Evolutionary conservation across 352 stramenopile genomes (phyloP).

Genomic region (Phytophthora aleatoria): DNA sequence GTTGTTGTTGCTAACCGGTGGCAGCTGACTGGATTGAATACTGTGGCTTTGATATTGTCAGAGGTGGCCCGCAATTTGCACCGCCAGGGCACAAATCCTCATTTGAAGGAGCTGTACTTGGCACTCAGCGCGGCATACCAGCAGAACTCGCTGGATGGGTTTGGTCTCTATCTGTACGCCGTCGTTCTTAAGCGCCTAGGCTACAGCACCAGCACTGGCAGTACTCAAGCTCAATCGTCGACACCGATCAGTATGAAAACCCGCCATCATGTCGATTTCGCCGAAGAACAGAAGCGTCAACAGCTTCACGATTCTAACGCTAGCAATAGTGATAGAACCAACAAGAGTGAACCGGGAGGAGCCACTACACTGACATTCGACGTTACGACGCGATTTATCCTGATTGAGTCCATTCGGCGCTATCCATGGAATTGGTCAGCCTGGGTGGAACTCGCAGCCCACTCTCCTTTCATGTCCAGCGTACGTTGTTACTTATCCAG

Average conservation of each 20-base stretch:
- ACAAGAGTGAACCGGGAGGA: slow-evolving; percentile 26
- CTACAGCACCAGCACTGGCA: slow-evolving; percentile 63
- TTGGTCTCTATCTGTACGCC: slow-evolving; percentile 83
- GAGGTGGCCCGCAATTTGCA: slow-evolving; percentile 42
- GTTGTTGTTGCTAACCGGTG: background rate
- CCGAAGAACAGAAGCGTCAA: slow-evolving; percentile 49
- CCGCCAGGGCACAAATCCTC: slow-evolving; percentile 61
- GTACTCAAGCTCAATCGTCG: slow-evolving; percentile 40
- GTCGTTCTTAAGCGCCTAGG: slow-evolving; percentile 72
- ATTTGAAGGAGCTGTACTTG: slow-evolving; percentile 75
- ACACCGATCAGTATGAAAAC: slow-evolving; percentile 45
- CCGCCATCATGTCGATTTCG: slow-evolving; percentile 35
- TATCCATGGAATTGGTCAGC: slow-evolving; percentile 96
- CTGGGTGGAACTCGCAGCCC: slow-evolving; percentile 94
- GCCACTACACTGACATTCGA: slow-evolving; percentile 40
- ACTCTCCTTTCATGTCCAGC: slow-evolving; percentile 67
- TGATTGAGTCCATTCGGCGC: slow-evolving; percentile 69
- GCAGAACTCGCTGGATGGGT: slow-evolving; percentile 63
- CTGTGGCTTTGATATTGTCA: slow-evolving; percentile 5
- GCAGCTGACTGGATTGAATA: slow-evolving; percentile 7
- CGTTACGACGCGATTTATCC: slow-evolving; percentile 65
- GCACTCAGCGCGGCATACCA: slow-evolving; percentile 56
- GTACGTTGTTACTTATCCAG: slow-evolving; percentile 9
- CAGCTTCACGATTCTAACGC: slow-evolving; percentile 18
- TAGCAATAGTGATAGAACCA: slow-evolving; percentile 6